phyloP scores from a whole-genome alignment of 805 yeast species.

The Ogataea saltuana region DNA sequence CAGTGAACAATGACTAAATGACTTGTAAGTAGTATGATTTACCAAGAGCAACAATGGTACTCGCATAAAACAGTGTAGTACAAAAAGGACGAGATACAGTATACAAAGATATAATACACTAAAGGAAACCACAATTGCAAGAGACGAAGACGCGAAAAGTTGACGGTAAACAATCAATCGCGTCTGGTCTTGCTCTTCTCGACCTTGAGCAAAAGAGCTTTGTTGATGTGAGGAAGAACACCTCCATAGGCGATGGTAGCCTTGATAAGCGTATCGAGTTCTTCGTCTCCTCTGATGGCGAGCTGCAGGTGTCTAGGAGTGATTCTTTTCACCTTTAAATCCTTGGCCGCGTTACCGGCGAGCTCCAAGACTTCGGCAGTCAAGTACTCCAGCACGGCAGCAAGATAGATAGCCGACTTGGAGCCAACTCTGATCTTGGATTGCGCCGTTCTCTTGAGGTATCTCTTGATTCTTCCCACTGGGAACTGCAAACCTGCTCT shows the following conservation, averaged over 20 bases:
- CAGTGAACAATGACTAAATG: conserved; percentile 5
- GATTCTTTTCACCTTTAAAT: conserved; percentile 91
- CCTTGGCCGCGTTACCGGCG: conserved; percentile 98
- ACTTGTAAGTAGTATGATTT: conserved; percentile 5
- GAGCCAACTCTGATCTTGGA: conserved; percentile 73
- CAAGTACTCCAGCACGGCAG: conserved; percentile 93
- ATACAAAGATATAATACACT: conserved; percentile 26
- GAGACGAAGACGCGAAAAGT: conserved; percentile 8
- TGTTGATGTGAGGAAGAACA: conserved; percentile 92
- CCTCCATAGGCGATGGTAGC: conserved; percentile 98
- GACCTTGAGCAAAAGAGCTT: conserved; percentile 74
- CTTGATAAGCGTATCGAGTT: conserved; percentile 87
- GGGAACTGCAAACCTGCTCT: conserved; percentile 97
- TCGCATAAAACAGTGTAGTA: conserved; percentile 4
- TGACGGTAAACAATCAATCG: conserved; percentile 9
- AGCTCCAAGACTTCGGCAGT: conserved; percentile 96
- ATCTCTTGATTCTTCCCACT: conserved; percentile 98
- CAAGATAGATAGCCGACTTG: conserved; percentile 82
- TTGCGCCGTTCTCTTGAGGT: conserved; percentile 86
- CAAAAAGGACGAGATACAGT: conserved; percentile 13
- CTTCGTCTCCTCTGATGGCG: conserved; percentile 98
- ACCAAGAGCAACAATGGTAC: conserved; percentile 2
- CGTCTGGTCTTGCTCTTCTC: conserved; percentile 51
- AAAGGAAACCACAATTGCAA: conserved; percentile 5
- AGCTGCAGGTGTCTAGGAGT: conserved; percentile 96